Evolutionary conservation across 2,329 filamentous ascomycete species (phyloP), one percentile per base, ranked within the genome.

Genomic region (Teratosphaeria gauchensis): DNA sequence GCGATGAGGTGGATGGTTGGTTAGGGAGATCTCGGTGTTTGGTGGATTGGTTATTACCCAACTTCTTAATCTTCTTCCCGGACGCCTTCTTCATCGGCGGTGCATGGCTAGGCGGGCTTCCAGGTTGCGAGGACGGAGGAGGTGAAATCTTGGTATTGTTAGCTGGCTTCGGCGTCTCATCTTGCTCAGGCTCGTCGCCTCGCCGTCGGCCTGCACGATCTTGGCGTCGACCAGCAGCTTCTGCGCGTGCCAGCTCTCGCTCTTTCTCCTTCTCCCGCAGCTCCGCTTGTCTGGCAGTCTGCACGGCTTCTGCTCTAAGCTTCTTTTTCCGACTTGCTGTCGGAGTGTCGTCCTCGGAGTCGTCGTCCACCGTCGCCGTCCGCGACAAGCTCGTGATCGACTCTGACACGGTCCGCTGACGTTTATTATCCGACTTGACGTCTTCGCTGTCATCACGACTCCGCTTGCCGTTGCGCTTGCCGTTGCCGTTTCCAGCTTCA

Each of bases 371-470:
- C 54, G 74, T 77, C 32, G 75, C 73, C 67, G 73, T 75, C 69
- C 71, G 77, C 71, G 67, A 73, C 56, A 64, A 74, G 56, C 80
- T 79, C 6, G 71, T 64, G 31, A 82, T 81, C 3, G 89, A 90
- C 53, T 84, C 85, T 2, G 91, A 95, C 60, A 81, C 82, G 30
- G 92, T 96, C 57, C 92, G 85, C 72, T 90, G 91, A 64, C 92
- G 83, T 76, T 97, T 97, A 54, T 83, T 75, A 61, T 80, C 24
- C 54, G 24, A 84, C 90, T 75, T 81, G 42, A 48, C 97, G 92
- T 95, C 90, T 82, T 96, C 91, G 62, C 90, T 96, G 61, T 94
- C 90, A 68, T 94, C 95, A 62, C 92, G 84, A 62, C 86, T 87
- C 68, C 94, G 82, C 77, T 99, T 99, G 28, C 84, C 81, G 69